Percentiles rank a stretch among this genome's conserved stretches.
phyloP scores from a whole-genome alignment of 2,329 filamentous ascomycete species.

The Chalara sp. region DNA sequence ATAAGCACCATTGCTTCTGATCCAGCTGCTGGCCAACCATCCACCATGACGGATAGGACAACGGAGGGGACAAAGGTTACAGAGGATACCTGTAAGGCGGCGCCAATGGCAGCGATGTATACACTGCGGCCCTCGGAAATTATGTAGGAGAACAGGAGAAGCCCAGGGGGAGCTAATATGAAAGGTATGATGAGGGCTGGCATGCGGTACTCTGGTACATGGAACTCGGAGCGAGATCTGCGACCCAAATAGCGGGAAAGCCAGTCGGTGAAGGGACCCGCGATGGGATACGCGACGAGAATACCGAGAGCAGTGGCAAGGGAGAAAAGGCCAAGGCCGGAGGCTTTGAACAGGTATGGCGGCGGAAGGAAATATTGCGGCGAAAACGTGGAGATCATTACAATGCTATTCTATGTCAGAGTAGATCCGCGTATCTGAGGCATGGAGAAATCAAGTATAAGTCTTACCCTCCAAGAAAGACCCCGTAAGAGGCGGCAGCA shows the following conservation, averaged over 20 bases:
- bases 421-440: too few relatives aligned
- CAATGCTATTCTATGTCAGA: conserved; percentile 7
- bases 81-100: conserved; percentile 23
- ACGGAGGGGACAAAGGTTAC: conserved; percentile 29
- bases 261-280: conserved; percentile 23
- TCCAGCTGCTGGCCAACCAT: conserved; percentile 24
- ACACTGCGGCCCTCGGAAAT: conserved; percentile 19
- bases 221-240: conserved; percentile 25
- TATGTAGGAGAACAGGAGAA: conserved; percentile 28
- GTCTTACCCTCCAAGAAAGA: conserved; percentile 15
- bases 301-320: conserved; percentile 28
- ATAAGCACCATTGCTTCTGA: conserved; percentile 30
- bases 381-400: conserved; percentile 23
- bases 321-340: conserved; percentile 26
- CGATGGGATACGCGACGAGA: conserved; percentile 19
- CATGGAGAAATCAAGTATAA: background rate
- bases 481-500: conserved; percentile 15
- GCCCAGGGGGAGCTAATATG: conserved; percentile 27
- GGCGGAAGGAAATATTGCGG: conserved; percentile 24
- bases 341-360: conserved; percentile 26
- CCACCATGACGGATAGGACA: conserved; percentile 29
- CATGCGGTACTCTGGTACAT: conserved; percentile 33
- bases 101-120: conserved; percentile 23
- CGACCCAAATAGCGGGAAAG: conserved; percentile 29
- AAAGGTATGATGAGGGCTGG: conserved; percentile 32